Base-by-base conservation (phyloP, 768 basidiomycete genomes). In the Jaapia argillacea region DNA sequence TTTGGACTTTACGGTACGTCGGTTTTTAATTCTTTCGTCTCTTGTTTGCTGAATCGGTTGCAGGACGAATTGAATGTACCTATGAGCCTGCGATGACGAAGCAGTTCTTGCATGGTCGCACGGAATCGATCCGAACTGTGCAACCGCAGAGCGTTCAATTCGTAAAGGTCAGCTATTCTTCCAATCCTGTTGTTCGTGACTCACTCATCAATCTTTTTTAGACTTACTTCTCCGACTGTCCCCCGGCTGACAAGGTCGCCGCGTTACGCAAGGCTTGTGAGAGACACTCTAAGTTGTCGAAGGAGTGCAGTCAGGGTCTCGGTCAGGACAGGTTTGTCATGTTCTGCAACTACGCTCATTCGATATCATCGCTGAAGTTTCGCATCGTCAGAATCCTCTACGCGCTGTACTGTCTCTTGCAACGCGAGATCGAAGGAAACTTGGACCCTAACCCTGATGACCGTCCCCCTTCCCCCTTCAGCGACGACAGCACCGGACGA, bases 31-130 rank as follows among this genome's bases (percentile, higher is more conserved):
- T 1, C 14, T 13, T 43, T 25, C n/a, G 16, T n/a, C 22, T 7
- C 18, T 35, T n/a, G n/a, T 5, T 23, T 31, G 46, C 41, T 47
- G 47, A 46, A 16, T 7, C 24, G 41, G 33, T n/a, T 18, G 31
- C 41, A 81, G 84, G 89, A 7, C 74, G 89, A 14, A 84, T 85
- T 41, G 93, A 98, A 57, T 93, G 89, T 61, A 88, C 85, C 2
- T 99, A 99, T 58, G 94, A 98, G 57, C 92, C 94, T 1, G 94
- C 93, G 20, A 99, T 98, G 94, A 97, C 90, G 36, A 99, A 99
- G 64, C 69, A 83, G 4, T 98, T 90, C 64, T 64, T 93, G 53
- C 94, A 97, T 57, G 94, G 94, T 5, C 71, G 94, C 13, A 99
- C 94, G 3, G 94, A 99, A 64, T 88, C 94, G 0, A 94, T 98